Evolutionary conservation across 2,329 filamentous ascomycete genomes (phyloP).

Genomic region (Fusarium sp.): DNA sequence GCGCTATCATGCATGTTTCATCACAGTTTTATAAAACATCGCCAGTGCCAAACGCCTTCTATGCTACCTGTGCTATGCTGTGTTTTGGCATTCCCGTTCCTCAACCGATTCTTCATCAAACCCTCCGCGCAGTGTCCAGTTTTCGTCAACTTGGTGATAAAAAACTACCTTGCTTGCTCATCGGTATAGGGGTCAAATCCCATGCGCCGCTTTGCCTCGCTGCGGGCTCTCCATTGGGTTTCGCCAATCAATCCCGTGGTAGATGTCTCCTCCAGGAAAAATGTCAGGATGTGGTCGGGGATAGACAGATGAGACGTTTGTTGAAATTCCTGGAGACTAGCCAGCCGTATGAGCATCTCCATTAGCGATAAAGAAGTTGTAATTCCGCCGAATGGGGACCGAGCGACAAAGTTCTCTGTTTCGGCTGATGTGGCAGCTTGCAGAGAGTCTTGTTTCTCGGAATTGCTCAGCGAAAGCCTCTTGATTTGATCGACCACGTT

Average conservation of each 20-base stretch:
- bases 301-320: conserved; percentile 91
- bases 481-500: conserved; percentile 58
- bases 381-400: conserved; percentile 66
- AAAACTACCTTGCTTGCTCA: conserved; percentile 49
- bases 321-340: conserved; percentile 91
- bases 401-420: conserved; percentile 52
- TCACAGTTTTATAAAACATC: not conserved
- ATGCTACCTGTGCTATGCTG: not conserved
- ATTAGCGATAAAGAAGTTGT: conserved; percentile 77
- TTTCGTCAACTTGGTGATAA: not conserved
- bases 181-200: conserved; percentile 71
- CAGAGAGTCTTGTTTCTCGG: conserved; percentile 13
- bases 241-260: conserved; percentile 64
- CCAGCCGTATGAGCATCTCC: conserved; percentile 88
- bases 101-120: conserved; percentile 15
- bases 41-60: not conserved
- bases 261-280: conserved; percentile 79
- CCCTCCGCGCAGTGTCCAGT: not conserved
- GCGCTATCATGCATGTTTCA: conserved; percentile 1
- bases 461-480: conserved; percentile 54
- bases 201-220: conserved; percentile 63
- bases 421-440: conserved; percentile 32
- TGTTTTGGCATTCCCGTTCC: conserved; percentile 6
- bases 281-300: conserved; percentile 87
- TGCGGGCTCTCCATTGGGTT: conserved; percentile 59